Evolutionary conservation across 371 early-diverging fungal genomes (phyloP), one percentile per base, ranked within the genome.

Genomic region (Zychaea mexicana): DNA sequence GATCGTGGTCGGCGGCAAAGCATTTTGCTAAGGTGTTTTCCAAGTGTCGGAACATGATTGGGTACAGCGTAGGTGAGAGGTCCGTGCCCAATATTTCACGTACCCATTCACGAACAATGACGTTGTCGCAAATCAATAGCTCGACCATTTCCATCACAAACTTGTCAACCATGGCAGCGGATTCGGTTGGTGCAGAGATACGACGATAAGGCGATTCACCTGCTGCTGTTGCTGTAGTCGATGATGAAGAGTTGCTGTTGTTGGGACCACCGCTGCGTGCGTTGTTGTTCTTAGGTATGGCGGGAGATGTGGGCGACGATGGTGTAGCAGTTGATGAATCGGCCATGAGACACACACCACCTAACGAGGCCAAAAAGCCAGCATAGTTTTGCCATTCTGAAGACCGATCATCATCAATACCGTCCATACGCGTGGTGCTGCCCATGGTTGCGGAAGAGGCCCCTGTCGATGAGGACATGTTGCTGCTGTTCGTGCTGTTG

Each of bases 141-240:
- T 93, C 92, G 0, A 96, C 90, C 81, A 96, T 87, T 62, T 96
- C 95, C 57, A 85, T 79, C 33, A 95, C 85, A 71, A 94, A 97
- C 30, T 85, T 82, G 64, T 94, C 94, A 3, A 94, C 90, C 79
- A 90, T 89, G 19, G 72, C 66, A 47, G 84, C 82, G 0, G 83
- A 85, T 65, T 83, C 83, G n/a, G 68, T 69, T 7, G 79, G 76
- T 0, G 79, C 70, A 15, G 79, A 77, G 3, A 69, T 64, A 3
- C 76, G 73, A 28, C 76, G 67, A n/a, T 71, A 62, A 15, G 67
- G 49, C 0, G 49, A 49, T 49, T 49, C 49, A 0, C 22, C 49
- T 4, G 31, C 13, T 69, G 67, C 21, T 61, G 38, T 17, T 42
- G 42, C 42, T 0, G 42, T 42, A 12, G 42, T 42, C n/a, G n/a